phyloP scores from a whole-genome alignment of 75 land plant species.

The Pseudotsuga menziesii region DNA sequence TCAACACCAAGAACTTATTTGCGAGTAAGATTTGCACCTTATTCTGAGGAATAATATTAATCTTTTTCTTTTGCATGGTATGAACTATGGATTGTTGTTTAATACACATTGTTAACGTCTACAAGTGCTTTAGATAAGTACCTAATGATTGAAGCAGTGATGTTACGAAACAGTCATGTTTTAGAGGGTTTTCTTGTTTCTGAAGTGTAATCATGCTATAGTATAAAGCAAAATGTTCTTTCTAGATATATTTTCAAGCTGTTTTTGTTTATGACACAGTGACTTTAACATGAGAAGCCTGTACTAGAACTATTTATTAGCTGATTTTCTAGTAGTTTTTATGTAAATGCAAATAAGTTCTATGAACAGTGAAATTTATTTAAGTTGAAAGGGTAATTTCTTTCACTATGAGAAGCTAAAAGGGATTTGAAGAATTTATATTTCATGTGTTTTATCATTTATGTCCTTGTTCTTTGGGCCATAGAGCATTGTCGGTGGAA shows the following conservation, averaged over 20 bases:
- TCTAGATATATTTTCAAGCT: no score
- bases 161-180: not conserved
- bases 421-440: no score
- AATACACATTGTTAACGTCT: no score
- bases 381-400: not conserved
- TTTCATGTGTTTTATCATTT: no score
- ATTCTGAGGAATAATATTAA: not conserved
- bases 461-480: no score
- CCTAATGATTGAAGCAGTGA: no score
- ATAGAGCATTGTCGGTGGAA: no score
- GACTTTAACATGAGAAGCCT: not conserved
- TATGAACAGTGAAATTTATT: no score
- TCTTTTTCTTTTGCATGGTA: not conserved
- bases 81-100: no score
- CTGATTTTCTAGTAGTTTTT: not conserved
- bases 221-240: no score
- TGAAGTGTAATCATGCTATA: not conserved
- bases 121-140: no score
- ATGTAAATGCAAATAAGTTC: not conserved
- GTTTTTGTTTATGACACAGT: not conserved
- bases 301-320: not conserved
- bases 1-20: conserved; percentile 90
- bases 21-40: conserved; percentile 56
- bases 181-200: not conserved
- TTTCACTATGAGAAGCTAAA: no score